Evolutionary conservation across 108 stramenopile species (phyloP).

Genomic region (Cyclotella baltica): DNA sequence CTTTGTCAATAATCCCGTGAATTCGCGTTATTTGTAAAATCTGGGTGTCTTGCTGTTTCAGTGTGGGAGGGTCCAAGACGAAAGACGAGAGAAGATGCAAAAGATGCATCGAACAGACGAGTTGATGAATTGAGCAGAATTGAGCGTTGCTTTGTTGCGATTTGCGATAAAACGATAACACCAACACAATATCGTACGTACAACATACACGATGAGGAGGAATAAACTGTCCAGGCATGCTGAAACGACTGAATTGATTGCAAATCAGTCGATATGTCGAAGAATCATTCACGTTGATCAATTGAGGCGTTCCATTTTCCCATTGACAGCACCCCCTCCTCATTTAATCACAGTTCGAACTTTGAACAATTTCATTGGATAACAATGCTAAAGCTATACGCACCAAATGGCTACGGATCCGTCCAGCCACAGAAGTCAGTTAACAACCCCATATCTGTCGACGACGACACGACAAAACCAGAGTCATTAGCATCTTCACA

Average conservation of each 20-base stretch:
- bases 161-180: not conserved
- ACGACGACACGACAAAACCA: no score
- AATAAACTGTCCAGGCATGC: no score
- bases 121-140: no score
- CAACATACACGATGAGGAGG: no score
- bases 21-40: no score
- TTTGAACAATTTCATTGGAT: not conserved
- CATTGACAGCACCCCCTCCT: not conserved
- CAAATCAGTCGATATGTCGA: no score
- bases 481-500: not conserved
- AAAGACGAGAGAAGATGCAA: conserved; percentile 12
- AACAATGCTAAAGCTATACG: conserved; percentile 2
- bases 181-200: not conserved
- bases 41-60: no score
- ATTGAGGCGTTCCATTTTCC: no score
- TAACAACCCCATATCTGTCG: not conserved
- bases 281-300: no score
- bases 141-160: not conserved
- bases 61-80: no score
- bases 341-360: not conserved
- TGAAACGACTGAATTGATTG: no score
- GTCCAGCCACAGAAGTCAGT: not conserved
- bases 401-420: conserved; percentile 4
- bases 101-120: not conserved
- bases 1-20: no score